Percentiles rank a stretch among this genome's conserved stretches.
These are phyloP conservation scores for Sequoiadendron giganteum DNA, from an alignment of 75 land plant genomes.

Conservation along the genomic window DNA sequence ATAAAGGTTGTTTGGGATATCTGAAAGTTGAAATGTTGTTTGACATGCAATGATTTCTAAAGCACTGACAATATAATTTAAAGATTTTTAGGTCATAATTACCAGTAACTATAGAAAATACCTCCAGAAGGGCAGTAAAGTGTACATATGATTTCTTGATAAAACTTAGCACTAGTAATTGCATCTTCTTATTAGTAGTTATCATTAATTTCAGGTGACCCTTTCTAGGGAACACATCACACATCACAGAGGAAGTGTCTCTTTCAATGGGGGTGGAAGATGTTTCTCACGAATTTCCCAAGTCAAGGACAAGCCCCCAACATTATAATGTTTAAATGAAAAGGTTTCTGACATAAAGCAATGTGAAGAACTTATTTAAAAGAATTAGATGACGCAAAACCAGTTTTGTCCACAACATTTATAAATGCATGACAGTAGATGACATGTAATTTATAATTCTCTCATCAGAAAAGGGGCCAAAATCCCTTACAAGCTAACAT, in stretches of 20 bases:
- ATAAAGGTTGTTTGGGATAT: no score
- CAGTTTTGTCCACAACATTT: neutral
- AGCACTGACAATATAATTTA: neutral
- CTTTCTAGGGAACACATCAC: neutral
- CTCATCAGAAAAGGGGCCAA: neutral
- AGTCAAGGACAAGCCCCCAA: neutral
- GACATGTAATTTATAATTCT: neutral
- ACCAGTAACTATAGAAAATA: neutral
- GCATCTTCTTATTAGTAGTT: neutral
- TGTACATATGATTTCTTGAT: neutral
- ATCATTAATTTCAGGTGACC: neutral
- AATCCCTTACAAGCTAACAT: neutral
- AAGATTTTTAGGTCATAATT: neutral
- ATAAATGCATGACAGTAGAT: neutral
- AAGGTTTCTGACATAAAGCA: neutral
- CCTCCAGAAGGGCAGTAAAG: neutral
- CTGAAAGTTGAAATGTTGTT: neutral
- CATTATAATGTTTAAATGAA: neutral
- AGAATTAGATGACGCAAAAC: neutral
- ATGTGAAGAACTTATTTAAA: neutral
- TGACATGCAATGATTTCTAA: neutral
- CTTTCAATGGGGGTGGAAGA: neutral
- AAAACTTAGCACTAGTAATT: neutral
- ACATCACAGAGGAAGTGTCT: neutral
- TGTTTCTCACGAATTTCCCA: neutral